Conservation (phyloP, 371 early-diverging fungal genomes). For the Mortierella sp. region DNA sequence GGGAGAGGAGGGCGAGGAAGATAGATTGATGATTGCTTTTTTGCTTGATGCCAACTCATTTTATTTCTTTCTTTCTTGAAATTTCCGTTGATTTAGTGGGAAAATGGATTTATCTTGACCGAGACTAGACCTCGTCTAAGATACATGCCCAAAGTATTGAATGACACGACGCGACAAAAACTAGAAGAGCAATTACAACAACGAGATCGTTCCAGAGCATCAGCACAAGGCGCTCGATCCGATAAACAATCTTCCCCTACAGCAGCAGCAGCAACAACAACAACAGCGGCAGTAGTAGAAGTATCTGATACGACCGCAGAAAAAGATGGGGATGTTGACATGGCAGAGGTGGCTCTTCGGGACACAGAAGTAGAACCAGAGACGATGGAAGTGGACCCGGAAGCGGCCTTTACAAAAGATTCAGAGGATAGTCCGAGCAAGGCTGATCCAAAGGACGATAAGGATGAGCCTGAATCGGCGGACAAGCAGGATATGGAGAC, state of each 20-base stretch:
- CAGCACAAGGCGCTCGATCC: neutral
- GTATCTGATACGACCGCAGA: neutral
- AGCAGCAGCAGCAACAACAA: neutral
- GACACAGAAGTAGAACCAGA: neutral
- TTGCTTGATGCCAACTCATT: neutral
- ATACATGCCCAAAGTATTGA: conserved; percentile 48
- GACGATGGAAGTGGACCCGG: conserved; percentile 14
- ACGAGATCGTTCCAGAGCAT: neutral
- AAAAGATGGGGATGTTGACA: neutral
- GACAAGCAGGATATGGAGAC: no score
- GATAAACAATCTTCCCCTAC: no score
- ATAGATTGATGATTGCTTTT: neutral
- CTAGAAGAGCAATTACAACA: conserved; percentile 12
- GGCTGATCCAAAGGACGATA: neutral
- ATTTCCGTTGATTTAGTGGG: conserved; percentile 14
- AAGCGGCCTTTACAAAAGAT: conserved; percentile 9
- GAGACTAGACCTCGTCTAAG: conserved; percentile 38
- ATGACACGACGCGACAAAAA: conserved; percentile 20
- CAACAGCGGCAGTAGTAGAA: neutral
- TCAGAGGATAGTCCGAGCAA: conserved; percentile 3
- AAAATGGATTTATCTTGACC: conserved; percentile 39
- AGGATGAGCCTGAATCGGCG: neutral
- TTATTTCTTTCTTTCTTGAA: neutral
- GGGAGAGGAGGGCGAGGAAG: neutral
- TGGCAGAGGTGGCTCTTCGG: neutral